These are phyloP conservation scores for Diplodia scrobiculata DNA, from an alignment of 2,329 filamentous ascomycete species.

Conservation along the genomic window DNA sequence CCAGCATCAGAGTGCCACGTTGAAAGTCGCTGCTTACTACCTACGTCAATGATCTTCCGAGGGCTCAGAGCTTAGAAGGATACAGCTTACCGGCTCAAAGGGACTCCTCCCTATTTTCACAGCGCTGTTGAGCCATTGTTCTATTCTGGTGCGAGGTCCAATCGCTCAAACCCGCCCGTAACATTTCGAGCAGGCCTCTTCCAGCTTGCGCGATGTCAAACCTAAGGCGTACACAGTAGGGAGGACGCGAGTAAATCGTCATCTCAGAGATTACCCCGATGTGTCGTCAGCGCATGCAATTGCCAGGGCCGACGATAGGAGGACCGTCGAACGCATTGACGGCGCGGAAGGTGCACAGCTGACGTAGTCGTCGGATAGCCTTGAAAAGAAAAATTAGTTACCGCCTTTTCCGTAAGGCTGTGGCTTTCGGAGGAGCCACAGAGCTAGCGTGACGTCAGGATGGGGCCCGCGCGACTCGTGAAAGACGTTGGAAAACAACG, in stretches of 20 bases:
- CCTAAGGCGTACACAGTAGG: background rate
- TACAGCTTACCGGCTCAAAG: background rate
- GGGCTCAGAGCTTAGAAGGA: background rate
- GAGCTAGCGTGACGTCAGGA: conserved; percentile 5
- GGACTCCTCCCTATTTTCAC: background rate
- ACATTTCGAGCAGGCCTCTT: background rate
- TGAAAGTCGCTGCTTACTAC: background rate
- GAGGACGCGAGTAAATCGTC: background rate
- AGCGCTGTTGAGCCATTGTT: background rate
- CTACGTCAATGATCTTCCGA: background rate
- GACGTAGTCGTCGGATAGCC: background rate
- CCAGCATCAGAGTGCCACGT: background rate
- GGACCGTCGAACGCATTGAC: background rate
- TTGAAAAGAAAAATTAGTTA: background rate
- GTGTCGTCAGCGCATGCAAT: background rate
- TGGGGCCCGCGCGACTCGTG: background rate
- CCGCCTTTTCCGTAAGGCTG: conserved; percentile 15
- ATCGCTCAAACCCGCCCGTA: background rate
- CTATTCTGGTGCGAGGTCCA: background rate
- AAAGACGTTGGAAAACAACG: background rate
- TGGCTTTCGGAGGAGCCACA: background rate
- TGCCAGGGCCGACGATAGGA: background rate
- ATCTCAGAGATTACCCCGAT: background rate
- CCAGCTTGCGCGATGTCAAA: background rate
- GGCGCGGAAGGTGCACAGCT: background rate